Base-by-base conservation (phyloP, 148 eudicot genomes). In the Cornus controversa region DNA sequence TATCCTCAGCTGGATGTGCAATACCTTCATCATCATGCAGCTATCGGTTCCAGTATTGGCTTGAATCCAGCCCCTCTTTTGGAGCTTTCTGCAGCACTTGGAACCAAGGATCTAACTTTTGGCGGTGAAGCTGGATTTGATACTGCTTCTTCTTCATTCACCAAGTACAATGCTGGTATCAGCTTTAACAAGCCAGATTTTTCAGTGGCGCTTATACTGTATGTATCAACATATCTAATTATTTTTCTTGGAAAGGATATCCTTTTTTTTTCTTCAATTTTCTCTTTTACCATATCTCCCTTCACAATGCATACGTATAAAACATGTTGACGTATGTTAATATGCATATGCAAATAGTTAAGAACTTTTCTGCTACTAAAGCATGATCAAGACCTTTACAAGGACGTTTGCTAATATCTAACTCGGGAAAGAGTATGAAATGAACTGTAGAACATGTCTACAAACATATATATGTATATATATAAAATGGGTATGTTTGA, bases 91-190 rank as follows among this genome's bases (percentile, higher is more conserved):
- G 93, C 93, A 57, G 85, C 95, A 72, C 74, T 95, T 77, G 98
- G 98, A 50, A 84, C 74, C 86, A 81, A 85, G 64, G 93, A 91
- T 73, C 69, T 89, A 45, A 78, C 88, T 80, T 77, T 93, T 82
- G 98, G 98, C 80, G 96, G 97, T 36, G 97, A 93, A 86, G 84
- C 87, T 76, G 97, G 90, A 50, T 93, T 94, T 89, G 92, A 94
- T 83, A 86, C 97, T 82, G 89, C 96, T 45, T 85, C 97, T 11
- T 85, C 92, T 75, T 91, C 94, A 72, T 90, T 94, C 75, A 94
- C 92, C 82, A 92, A 93, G 81, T 91, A 80, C 90, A 91, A 86
- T 82, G 90, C 91, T 78, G 98, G 96, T 79, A 80, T 94, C 73
- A 86, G 86, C 76, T 74, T 87, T 83, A 91, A 82, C 85, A 90